These are phyloP conservation scores for Oxyria digyna DNA, from an alignment of 148 eudicot genomes.

Conservation along the genomic window DNA sequence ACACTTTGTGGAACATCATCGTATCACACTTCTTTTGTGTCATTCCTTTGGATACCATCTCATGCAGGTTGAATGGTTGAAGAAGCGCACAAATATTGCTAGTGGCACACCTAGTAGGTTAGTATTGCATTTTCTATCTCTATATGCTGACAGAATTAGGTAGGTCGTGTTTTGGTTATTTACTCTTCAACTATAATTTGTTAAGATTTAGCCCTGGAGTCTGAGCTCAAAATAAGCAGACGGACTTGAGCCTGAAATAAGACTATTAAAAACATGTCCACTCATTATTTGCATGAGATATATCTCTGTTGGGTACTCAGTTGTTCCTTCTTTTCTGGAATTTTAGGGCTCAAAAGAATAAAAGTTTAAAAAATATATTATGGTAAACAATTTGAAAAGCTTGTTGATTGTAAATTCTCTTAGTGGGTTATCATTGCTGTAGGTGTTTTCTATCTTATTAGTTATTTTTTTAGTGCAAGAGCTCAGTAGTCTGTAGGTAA, in stretches of 20 bases:
- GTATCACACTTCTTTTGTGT: not conserved
- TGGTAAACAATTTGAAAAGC: not conserved
- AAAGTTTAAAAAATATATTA: not conserved
- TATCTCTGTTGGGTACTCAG: not conserved
- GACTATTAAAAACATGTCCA: not conserved
- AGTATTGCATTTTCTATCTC: not conserved
- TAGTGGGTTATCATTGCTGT: too few relatives aligned
- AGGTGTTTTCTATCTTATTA: too few relatives aligned
- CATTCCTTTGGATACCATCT: not conserved
- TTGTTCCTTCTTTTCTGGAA: not conserved
- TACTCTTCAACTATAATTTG: not conserved
- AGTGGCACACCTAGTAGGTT: constrained; percentile 96
- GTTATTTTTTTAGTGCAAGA: too few relatives aligned
- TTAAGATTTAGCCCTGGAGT: not conserved
- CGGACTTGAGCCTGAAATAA: not conserved
- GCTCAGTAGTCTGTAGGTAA: too few relatives aligned
- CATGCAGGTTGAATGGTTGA: constrained; percentile 50
- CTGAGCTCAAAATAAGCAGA: not conserved
- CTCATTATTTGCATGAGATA: not conserved
- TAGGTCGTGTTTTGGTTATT: not conserved
- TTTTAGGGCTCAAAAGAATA: not conserved
- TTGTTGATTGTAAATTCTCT: not conserved
- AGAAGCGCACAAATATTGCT: constrained; percentile 76
- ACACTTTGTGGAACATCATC: not conserved
- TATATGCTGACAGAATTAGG: not conserved